Conservation (phyloP, 176 grass and related monocot genomes). For the Puya raimondii region DNA sequence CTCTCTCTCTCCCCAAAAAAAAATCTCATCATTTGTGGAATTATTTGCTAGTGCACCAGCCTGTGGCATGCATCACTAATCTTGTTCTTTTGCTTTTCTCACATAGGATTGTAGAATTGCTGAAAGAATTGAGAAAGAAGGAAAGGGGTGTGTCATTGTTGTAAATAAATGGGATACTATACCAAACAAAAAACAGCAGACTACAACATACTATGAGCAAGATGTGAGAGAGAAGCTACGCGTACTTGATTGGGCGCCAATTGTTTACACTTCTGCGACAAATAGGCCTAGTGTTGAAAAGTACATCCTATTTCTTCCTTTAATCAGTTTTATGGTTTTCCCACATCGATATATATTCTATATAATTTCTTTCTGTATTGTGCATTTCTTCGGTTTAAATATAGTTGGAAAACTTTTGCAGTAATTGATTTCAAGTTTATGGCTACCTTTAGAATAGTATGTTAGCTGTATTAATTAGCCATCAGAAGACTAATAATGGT, state of each 20-base stretch:
- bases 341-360: background rate
- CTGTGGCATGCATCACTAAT: background rate
- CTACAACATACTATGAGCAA: conserved; percentile 72
- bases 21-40: background rate
- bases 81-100: conserved; percentile 5
- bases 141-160: conserved; percentile 91
- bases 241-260: conserved; percentile 76
- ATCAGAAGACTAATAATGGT: too few relatives aligned
- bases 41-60: background rate
- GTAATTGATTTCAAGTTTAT: too few relatives aligned
- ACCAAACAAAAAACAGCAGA: conserved; percentile 94
- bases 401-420: too few relatives aligned
- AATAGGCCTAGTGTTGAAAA: conserved; percentile 70
- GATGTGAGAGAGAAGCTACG: conserved; percentile 94
- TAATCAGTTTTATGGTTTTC: background rate
- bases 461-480: too few relatives aligned
- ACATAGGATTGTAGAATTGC: conserved; percentile 79
- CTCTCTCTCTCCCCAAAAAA: conserved; percentile 21
- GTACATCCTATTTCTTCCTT: conserved; percentile 35
- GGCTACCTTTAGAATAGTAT: too few relatives aligned
- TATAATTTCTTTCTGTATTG: background rate
- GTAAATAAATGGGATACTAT: conserved; percentile 99
- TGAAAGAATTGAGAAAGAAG: conserved; percentile 92
- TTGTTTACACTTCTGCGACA: conserved; percentile 84
- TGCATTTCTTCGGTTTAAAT: background rate